Base-by-base conservation (phyloP, 2,329 filamentous ascomycete species). In the Exophiala sp. region DNA sequence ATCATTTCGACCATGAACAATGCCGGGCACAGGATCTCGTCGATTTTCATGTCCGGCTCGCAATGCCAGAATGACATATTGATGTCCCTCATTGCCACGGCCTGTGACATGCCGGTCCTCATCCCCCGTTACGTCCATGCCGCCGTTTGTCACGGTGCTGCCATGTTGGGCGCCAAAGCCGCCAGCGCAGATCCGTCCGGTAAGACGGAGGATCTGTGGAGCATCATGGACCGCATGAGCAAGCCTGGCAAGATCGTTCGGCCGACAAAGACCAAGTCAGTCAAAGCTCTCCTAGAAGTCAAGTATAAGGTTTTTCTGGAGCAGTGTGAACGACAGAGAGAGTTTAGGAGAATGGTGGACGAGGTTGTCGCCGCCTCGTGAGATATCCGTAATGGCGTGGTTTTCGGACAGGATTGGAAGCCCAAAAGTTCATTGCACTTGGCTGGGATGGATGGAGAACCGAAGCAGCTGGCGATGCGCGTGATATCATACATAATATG, bases 1-100 rank as follows among this genome's bases (percentile, higher is more conserved):
- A 98, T 98, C 62, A 79, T 98, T 57, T 85, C 94, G 63, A 80
- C 85, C 29, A 96, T 98, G 90, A 98, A 97, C 75, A 74, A 79
- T 40, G 76, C 88, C 1, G 93, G 93, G 8, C 93, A 98, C 71
- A 75, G 79, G 60, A 90, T 98, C 67, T 82, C 78, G 43, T 91
- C 85, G 57, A 95, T 98, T 70, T 98, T 97, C 80, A 97, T 98
- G 93, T 95, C 88, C 3, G 93, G 93, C 54, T 94, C 88, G 9
- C 93, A 97, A 68, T 98, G 93, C 74, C 90, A 96, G 70, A 98
- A 98, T 69, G 81, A 85, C 27, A 81, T 97, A 53, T 76, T 98
- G 48, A 95, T 98, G 84, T 79, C 82, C 50, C 80, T 98, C 13
- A 85, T 98, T 61, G 89, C 93, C 11, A 93, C 90, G 0, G 86